Conservation (phyloP, 495 filamentous ascomycete species). For the Xylaria nigripes region DNA sequence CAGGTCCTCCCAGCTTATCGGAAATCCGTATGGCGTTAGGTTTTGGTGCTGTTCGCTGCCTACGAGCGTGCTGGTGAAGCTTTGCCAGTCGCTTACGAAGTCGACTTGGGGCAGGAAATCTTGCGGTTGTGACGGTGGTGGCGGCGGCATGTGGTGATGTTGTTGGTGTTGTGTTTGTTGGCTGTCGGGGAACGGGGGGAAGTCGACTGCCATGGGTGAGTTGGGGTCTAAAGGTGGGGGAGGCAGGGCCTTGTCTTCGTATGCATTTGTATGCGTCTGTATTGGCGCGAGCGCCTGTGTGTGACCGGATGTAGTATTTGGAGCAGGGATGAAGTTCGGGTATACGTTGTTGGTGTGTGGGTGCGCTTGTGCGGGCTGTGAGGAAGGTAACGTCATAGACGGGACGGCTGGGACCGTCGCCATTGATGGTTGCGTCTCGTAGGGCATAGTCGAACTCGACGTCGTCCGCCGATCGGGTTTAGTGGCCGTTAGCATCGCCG, state of each 20-base stretch:
- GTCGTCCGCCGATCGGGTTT: constrained; percentile 15
- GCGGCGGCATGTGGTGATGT: neutral
- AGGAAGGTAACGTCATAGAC: constrained; percentile 10
- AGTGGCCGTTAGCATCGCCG: constrained; percentile 14
- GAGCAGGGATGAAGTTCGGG: constrained; percentile 15
- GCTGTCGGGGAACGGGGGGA: constrained; percentile 12
- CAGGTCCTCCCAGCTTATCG: constrained; percentile 25
- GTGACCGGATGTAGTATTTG: neutral
- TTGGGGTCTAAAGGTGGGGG: constrained; percentile 22
- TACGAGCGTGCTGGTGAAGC: constrained; percentile 25
- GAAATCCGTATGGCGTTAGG: constrained; percentile 13
- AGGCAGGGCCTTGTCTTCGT: constrained; percentile 23
- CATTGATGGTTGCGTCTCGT: neutral
- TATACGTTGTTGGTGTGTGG: constrained; percentile 16
- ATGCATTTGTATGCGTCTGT: constrained; percentile 6
- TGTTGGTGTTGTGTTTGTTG: neutral
- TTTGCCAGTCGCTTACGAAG: constrained; percentile 22
- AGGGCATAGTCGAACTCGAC: constrained; percentile 1
- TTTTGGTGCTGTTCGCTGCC: constrained; percentile 1
- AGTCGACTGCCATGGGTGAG: constrained; percentile 26
- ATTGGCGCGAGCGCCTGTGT: constrained; percentile 1
- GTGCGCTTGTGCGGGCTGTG: neutral
- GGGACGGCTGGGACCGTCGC: constrained; percentile 1
- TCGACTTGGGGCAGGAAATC: constrained; percentile 10
- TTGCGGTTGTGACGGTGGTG: neutral